Base-by-base conservation (phyloP, 768 basidiomycete species). In the Cystobasidium ongulense region DNA sequence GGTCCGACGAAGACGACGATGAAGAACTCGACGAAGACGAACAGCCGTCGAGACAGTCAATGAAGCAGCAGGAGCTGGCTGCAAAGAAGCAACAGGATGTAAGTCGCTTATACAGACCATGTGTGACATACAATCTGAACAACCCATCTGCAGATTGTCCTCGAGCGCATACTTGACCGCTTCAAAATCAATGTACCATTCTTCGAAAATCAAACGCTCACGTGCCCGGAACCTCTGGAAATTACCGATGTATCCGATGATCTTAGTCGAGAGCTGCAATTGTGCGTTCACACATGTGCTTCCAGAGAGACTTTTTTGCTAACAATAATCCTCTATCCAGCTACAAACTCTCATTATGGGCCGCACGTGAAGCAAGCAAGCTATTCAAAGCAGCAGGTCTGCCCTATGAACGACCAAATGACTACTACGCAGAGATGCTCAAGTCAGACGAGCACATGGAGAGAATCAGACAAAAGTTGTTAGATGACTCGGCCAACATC, bases 351-450 rank as follows among this genome's bases (percentile, higher is more conserved):
- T 93, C 94, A 2, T 84, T 98, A 0, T 88, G 93, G 74, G 83
- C 88, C 46, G 92, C 89, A n/a, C 86, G 88, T 67, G 82, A 85
- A 31, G 92, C 92, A 1, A 88, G 90, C 78, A 85, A 88, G 80
- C 86, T 87, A 27, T 81, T 81, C 76, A 63, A 23, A 25, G 53
- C 36, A 17, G 72, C 77, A 17, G 65, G 63, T 50, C 83, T 92
- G 74, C 88, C 93, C 0, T 98, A 96, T 82, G 89, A 90, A 11
- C 89, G 95, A 17, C 96, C 96, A 0, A 78, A 87, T 0, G 95
- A 97, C 82, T 98, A 93, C 81, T 98, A 95, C 76, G 95, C 95
- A 27, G 95, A 98, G 82, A 98, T 98, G 95, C 89, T 97, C 77
- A 97, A 98, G 82, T 89, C 88, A 36, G 96, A 99, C 78, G 84